Percentiles rank a stretch among this genome's conserved stretches.
Conservation (phyloP, 2,329 filamentous ascomycete species). For the Stachybotrys chartarum region DNA sequence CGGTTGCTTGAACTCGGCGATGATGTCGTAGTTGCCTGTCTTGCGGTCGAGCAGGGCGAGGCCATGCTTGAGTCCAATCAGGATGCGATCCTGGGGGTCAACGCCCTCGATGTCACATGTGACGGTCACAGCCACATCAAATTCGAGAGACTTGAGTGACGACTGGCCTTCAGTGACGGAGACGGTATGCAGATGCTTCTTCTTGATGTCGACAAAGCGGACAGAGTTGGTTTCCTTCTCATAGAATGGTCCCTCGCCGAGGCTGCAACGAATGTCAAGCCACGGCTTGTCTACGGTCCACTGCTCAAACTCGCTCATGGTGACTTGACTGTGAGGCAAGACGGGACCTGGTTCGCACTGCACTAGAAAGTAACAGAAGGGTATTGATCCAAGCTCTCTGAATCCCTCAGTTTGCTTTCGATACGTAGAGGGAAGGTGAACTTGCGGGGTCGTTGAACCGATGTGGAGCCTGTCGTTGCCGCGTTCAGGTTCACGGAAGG, state of each 20-base stretch:
- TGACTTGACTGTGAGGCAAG: neutral
- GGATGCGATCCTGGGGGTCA: constrained; percentile 56
- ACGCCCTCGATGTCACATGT: constrained; percentile 72
- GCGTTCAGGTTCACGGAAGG: too few species aligned
- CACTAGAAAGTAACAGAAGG: neutral
- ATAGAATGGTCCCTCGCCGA: constrained; percentile 72
- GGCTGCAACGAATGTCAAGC: constrained; percentile 54
- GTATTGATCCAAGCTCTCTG: neutral
- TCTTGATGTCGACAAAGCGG: constrained; percentile 78
- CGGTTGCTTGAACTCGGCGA: constrained; percentile 38
- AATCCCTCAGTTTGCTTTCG: too few species aligned
- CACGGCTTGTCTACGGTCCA: constrained; percentile 48
- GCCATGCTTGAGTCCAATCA: constrained; percentile 75
- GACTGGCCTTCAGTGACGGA: constrained; percentile 55
- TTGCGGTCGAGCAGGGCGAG: constrained; percentile 68
- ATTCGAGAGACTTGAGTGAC: constrained; percentile 54
- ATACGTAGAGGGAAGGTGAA: too few species aligned
- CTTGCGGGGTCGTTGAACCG: too few species aligned
- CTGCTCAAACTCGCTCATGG: constrained; percentile 33
- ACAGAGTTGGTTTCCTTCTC: constrained; percentile 57
- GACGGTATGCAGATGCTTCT: constrained; percentile 65
- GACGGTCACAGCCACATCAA: constrained; percentile 51
- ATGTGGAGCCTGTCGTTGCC: too few species aligned
- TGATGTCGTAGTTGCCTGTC: constrained; percentile 45
- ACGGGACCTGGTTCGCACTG: neutral